phyloP scores from a whole-genome alignment of 306 rosid species.

The Corylus americana region DNA sequence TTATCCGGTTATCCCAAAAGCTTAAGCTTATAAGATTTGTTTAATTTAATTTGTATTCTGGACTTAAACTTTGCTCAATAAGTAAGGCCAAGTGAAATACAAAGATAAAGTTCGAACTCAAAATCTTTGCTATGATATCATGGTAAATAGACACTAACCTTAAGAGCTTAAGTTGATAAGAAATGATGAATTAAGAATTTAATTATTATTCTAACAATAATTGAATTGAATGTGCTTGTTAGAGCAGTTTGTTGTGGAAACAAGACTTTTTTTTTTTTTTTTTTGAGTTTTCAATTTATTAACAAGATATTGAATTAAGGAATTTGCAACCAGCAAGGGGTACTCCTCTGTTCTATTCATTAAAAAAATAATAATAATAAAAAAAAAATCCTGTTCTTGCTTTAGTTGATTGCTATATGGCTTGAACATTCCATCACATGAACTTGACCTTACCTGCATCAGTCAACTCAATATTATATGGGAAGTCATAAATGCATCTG shows the following conservation, averaged over 20 bases:
- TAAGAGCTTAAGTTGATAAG: no score
- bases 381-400: not conserved
- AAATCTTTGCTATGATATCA: no score
- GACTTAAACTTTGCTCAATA: no score
- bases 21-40: no score
- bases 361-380: no score
- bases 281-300: not conserved
- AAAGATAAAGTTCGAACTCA: no score
- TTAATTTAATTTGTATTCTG: no score
- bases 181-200: no score
- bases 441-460: not conserved
- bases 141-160: no score
- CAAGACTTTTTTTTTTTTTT: not conserved
- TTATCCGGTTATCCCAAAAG: no score
- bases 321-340: slow-evolving; percentile 2
- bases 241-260: not conserved
- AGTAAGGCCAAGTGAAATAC: no score
- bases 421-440: not conserved
- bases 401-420: not conserved
- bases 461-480: not conserved
- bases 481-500: not conserved
- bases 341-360: no score
- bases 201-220: not conserved
- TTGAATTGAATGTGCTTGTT: not conserved
- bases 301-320: not conserved